Base-by-base conservation (phyloP, 169 alveolate genomes). In the Babesia caballi region DNA sequence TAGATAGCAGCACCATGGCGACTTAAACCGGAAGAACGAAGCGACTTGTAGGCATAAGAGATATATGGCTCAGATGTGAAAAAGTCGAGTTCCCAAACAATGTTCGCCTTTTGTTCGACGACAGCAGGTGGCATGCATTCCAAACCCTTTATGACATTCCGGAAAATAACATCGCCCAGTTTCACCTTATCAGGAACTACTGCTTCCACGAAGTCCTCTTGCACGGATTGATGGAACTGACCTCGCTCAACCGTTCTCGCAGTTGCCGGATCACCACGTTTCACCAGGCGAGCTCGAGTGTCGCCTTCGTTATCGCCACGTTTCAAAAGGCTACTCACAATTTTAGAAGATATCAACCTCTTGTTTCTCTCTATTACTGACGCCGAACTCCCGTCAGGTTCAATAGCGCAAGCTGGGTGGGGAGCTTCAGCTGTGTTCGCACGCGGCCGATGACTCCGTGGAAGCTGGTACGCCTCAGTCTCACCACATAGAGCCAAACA, bases 61-160 rank as follows among this genome's bases (percentile, higher is more conserved):
- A 58, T 49, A 36, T 59, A 71, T 12, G 63, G 71, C 12, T 71
- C 82, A 17, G 30, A 17, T 19, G 77, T 49, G 51, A 78, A 78
- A 70, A 78, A 78, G 21, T 78, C 87, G 46, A 78, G 83, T 12
- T 68, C 61, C 49, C 69, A 71, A 1, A 71, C 49, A 17, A 71
- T 25, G 35, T 71, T 71, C 6, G 51, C 12, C 40, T 67, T 67
- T 6, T 28, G 51, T 19, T 28, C 50, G 32, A 47, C 61, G 0
- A 47, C 51, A 0, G 50, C 59, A 6, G 73, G 73, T 15, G 17
- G 0, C 3, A 12, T 25, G 23, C n/a, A 11, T 8, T 63, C 2
- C 7, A 33, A 17, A 36, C 28, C 28, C 15, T 63, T 63, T 6
- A 63, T 63, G 21, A 61, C 73, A 33, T 63, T 63, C 7, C 21